Base-by-base conservation (phyloP, 2,329 filamentous ascomycete genomes). In the Dactylellina leptospora region DNA sequence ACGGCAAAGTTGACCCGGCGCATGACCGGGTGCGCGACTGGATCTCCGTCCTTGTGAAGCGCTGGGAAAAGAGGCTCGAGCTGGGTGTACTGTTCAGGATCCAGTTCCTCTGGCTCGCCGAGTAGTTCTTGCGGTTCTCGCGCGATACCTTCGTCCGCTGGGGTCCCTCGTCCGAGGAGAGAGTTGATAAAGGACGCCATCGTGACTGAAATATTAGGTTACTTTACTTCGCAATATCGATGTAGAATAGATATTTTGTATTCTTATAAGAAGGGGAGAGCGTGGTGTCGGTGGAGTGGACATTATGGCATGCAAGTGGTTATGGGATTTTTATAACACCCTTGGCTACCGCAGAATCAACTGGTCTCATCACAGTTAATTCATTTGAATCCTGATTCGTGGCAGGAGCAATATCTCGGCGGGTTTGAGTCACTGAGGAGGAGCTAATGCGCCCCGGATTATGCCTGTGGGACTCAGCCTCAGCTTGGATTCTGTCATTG, bases 11-110 rank as follows among this genome's bases (percentile, higher is more conserved):
- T 50, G 28, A 72, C 28, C 23, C 47, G 51, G 5, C 68, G 68
- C 13, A 64, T 59, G 11, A 60, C 36, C 28, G 68, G 68, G 38
- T 47, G 50, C 11, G 68, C 36, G 11, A 50, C 22, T 1, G 59
- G 45, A 33, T 72, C 68, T 33, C 48, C 68, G 38, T 58, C 10
- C 23, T 64, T 38, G 0, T 64, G 59, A 27, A 64, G 44, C 9
- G 40, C 40, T 4, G 68, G 68, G 40, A 72, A 72, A 10, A 72
- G 6, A 11, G 68, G 68, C 44, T 64, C 45, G 45, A 72, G 59
- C 51, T 60, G 64, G 28, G 40, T 36, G 30, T 72, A 72, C 23
- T 11, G 11, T 48, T 64, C 68, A 54, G 68, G 68, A 42, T 60
- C 54, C 18, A 72, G 28, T 59, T 72, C 68, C 48, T 64, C 33